Percentiles rank a stretch among this genome's conserved stretches.
phyloP scores from a whole-genome alignment of 2,329 filamentous ascomycete species.

The Akanthomyces lecanii region DNA sequence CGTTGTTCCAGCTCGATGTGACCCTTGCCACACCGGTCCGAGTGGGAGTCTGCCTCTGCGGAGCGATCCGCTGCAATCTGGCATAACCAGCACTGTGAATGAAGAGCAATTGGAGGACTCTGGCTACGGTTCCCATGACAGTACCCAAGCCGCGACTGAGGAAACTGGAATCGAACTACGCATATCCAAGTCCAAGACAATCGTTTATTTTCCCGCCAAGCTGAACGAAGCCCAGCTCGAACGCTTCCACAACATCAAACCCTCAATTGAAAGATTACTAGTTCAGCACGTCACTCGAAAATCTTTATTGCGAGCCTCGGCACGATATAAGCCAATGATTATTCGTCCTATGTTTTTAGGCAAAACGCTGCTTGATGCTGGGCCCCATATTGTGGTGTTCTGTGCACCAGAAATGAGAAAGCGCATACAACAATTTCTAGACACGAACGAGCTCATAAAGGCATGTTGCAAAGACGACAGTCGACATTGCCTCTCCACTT shows the following conservation, averaged over 20 bases:
- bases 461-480: neutral
- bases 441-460: neutral
- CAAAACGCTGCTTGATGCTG: neutral
- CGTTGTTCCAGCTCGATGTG: neutral
- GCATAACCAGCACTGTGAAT: neutral
- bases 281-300: neutral
- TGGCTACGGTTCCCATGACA: neutral
- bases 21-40: neutral
- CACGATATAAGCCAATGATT: neutral
- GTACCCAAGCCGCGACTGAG: neutral
- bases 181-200: neutral
- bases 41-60: neutral
- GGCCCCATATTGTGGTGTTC: conserved; percentile 10
- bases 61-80: neutral
- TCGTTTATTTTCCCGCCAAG: neutral
- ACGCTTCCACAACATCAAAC: neutral
- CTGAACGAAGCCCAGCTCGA: neutral
- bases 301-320: neutral
- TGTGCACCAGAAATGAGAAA: conserved; percentile 12
- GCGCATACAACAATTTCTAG: neutral
- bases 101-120: neutral
- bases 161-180: neutral
- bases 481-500: neutral
- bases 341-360: conserved; percentile 10
- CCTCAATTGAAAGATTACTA: neutral